These are phyloP conservation scores for Pyricularia pennisetigena DNA, from an alignment of 2,329 filamentous ascomycete species.

Conservation along the genomic window DNA sequence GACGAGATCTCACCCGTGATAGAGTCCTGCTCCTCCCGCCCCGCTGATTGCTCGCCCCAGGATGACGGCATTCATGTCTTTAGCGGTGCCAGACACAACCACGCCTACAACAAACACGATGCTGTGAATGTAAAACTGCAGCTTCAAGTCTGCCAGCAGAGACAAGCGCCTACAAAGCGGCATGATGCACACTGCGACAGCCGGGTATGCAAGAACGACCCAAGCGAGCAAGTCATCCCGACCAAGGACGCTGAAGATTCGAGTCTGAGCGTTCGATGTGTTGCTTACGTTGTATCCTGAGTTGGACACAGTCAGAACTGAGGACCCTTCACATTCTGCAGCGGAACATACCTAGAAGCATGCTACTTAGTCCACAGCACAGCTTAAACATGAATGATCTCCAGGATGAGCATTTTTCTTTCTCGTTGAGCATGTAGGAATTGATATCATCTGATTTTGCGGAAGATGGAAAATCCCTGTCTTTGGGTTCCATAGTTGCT, in stretches of 20 bases:
- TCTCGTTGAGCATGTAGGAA: neutral
- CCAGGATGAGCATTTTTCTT: neutral
- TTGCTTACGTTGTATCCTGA: constrained; percentile 32
- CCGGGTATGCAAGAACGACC: constrained; percentile 21
- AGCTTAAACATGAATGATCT: neutral
- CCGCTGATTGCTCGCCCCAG: too few relatives aligned
- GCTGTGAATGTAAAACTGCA: too few relatives aligned
- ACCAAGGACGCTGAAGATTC: constrained; percentile 41
- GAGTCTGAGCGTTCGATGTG: constrained; percentile 44
- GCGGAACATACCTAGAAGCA: neutral
- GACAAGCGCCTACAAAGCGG: too few relatives aligned
- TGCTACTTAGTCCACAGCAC: too few relatives aligned
- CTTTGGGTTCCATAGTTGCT: neutral
- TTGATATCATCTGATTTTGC: neutral
- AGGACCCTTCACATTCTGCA: neutral
- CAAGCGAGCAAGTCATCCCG: constrained; percentile 26
- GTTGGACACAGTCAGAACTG: neutral
- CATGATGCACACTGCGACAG: neutral
- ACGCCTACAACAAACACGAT: too few relatives aligned
- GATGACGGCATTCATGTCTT: too few relatives aligned
- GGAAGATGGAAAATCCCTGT: neutral
- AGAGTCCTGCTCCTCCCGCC: too few relatives aligned
- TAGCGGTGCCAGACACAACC: too few relatives aligned
- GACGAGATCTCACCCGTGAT: too few relatives aligned
- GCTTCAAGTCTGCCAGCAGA: too few relatives aligned